A percentile compares a stretch with the other conserved stretches of the same genome.
Evolutionary conservation across 306 rosid genomes (phyloP).

Genomic region (Macrotyloma uniflorum): DNA sequence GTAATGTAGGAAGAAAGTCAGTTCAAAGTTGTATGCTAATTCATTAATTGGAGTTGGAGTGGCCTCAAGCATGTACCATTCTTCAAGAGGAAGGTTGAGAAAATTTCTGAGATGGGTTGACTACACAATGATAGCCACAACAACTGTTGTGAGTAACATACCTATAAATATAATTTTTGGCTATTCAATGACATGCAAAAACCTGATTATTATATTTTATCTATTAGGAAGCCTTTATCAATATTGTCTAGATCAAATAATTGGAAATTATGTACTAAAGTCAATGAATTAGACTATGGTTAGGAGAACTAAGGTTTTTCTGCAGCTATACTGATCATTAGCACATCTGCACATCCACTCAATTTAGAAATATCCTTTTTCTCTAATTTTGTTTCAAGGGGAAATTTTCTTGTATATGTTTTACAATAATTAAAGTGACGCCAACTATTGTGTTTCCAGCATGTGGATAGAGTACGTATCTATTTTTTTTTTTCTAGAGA

Average conservation of each 20-base stretch:
- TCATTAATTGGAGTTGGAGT: constrained; percentile 98
- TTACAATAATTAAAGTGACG: neutral
- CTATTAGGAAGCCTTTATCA: neutral
- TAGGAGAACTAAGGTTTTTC: constrained; percentile 20
- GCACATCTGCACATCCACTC: neutral
- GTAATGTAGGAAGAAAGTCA: constrained; percentile 71
- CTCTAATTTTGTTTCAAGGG: neutral
- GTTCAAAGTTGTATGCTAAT: constrained; percentile 86
- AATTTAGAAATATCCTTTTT: neutral
- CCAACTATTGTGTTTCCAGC: neutral
- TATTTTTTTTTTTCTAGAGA: neutral
- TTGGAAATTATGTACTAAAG: neutral
- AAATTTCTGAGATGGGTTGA: constrained; percentile 87
- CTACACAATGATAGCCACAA: constrained; percentile 93
- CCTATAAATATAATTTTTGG: constrained; percentile 11
- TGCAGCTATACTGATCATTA: neutral
- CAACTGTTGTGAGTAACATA: constrained; percentile 78
- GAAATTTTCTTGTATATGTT: neutral
- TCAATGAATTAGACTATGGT: neutral
- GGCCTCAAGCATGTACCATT: constrained; percentile 90
- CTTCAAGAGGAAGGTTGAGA: constrained; percentile 79
- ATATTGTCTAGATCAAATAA: neutral
- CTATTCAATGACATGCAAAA: constrained; percentile 26
- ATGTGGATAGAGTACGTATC: neutral
- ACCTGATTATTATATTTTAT: too few species aligned